Conservation (phyloP, 768 basidiomycete genomes). For the Rhizopogon roseolus region DNA sequence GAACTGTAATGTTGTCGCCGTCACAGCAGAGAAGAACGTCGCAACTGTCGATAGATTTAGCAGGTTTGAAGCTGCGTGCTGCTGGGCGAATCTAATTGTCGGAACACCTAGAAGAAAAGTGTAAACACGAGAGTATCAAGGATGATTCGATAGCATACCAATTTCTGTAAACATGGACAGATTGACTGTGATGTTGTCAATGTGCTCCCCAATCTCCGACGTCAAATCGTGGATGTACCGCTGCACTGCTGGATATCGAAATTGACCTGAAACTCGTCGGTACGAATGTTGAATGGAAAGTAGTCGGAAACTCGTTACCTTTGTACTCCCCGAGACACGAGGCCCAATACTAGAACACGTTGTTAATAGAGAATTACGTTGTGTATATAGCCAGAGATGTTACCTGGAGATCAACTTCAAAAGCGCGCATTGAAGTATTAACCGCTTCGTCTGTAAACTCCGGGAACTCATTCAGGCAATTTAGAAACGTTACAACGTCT, state of each 20-base stretch:
- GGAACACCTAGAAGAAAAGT: slow-evolving; percentile 37
- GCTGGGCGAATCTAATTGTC: slow-evolving; percentile 50
- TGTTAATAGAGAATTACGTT: slow-evolving; percentile 1
- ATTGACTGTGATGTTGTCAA: slow-evolving; percentile 48
- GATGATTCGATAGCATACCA: slow-evolving; percentile 23
- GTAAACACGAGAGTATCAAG: neutral
- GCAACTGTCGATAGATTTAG: slow-evolving; percentile 49
- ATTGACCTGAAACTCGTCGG: slow-evolving; percentile 35
- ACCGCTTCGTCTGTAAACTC: slow-evolving; percentile 51
- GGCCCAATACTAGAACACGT: slow-evolving; percentile 42
- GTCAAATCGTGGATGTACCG: slow-evolving; percentile 51
- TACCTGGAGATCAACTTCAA: slow-evolving; percentile 50
- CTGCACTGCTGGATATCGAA: slow-evolving; percentile 47
- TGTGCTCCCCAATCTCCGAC: slow-evolving; percentile 48
- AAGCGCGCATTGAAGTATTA: slow-evolving; percentile 43
- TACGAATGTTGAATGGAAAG: neutral
- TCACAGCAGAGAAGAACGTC: slow-evolving; percentile 53
- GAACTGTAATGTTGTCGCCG: slow-evolving; percentile 46
- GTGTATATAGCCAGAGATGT: neutral
- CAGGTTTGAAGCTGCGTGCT: slow-evolving; percentile 44
- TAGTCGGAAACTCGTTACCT: slow-evolving; percentile 22
- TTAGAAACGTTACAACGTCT: slow-evolving; percentile 48
- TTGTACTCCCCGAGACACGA: slow-evolving; percentile 46
- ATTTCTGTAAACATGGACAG: slow-evolving; percentile 50
- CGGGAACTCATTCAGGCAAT: slow-evolving; percentile 52